Conservation (phyloP, 2,329 filamentous ascomycete species). For the Aspergillus neotritici region DNA sequence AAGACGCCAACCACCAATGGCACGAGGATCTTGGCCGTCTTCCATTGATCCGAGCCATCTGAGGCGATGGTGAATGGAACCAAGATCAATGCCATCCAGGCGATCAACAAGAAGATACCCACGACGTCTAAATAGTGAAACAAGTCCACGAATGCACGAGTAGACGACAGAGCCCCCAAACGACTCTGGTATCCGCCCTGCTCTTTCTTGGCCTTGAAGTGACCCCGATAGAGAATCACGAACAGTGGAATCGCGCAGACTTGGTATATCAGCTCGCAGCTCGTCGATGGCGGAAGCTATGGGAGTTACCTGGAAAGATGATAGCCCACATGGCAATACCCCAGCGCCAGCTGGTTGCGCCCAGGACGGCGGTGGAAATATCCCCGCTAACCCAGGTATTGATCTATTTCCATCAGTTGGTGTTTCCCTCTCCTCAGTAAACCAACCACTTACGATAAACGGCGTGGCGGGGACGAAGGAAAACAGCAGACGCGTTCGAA, state of each 20-base stretch:
- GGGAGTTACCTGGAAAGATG: constrained; percentile 46
- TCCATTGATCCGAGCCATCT: constrained; percentile 46
- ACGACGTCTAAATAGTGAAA: constrained; percentile 54
- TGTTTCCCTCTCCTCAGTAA: no score
- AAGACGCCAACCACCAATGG: constrained; percentile 49
- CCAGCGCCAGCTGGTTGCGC: constrained; percentile 53
- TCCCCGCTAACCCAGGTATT: constrained; percentile 62
- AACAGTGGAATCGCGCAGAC: constrained; percentile 53
- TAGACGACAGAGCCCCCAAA: constrained; percentile 38
- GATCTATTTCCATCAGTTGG: constrained; percentile 28
- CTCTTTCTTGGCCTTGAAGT: constrained; percentile 47
- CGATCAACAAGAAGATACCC: constrained; percentile 50
- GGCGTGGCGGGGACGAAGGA: constrained; percentile 58
- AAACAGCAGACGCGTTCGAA: constrained; percentile 58
- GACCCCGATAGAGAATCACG: constrained; percentile 47
- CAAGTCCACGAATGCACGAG: constrained; percentile 38
- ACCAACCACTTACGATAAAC: constrained; percentile 42
- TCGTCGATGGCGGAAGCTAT: background rate
- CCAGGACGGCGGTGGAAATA: constrained; percentile 48
- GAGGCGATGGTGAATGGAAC: constrained; percentile 55
- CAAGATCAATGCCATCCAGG: constrained; percentile 49
- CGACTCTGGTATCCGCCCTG: constrained; percentile 44
- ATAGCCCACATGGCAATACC: constrained; percentile 61
- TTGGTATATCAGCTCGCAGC: background rate
- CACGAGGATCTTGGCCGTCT: constrained; percentile 46